phyloP scores from a whole-genome alignment of 495 filamentous ascomycete genomes.

The Penicillium ucsense region DNA sequence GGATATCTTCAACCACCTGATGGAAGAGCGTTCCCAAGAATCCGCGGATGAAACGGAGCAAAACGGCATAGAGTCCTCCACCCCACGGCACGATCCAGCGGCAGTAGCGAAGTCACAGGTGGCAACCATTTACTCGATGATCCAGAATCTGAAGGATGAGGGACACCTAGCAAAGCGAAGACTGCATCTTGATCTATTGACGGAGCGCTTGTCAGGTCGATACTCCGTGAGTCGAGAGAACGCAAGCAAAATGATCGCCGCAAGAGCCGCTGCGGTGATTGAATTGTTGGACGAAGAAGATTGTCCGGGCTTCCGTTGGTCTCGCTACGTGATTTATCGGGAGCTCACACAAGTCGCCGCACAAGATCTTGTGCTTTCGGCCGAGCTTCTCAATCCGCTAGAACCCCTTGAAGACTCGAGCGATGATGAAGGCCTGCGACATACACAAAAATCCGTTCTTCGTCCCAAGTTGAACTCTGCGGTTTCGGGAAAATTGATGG shows the following conservation, averaged over 20 bases:
- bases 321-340: constrained; percentile 36
- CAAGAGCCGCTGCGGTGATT: constrained; percentile 22
- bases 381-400: constrained; percentile 27
- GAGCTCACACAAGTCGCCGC: constrained; percentile 27
- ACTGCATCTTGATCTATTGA: constrained; percentile 28
- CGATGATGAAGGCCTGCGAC: constrained; percentile 30
- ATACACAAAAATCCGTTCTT: constrained; percentile 41
- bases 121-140: constrained; percentile 27
- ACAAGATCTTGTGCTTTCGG: constrained; percentile 13
- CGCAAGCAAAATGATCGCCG: constrained; percentile 27
- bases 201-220: constrained; percentile 13
- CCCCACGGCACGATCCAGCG: constrained; percentile 19
- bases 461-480: constrained; percentile 36
- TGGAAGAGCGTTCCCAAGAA: constrained; percentile 19
- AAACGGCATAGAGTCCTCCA: constrained; percentile 14
- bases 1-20: constrained; percentile 33
- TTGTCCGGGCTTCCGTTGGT: constrained; percentile 29
- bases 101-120: constrained; percentile 26
- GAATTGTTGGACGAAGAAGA: constrained; percentile 32
- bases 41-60: constrained; percentile 17
- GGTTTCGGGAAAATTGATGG: constrained; percentile 31
- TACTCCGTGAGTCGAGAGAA: constrained; percentile 21
- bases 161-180: constrained; percentile 38
- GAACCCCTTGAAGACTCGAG: constrained; percentile 26
- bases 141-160: constrained; percentile 28